Percentiles rank a stretch among this genome's conserved stretches.
Conservation (phyloP, 768 basidiomycete genomes). For the Trametes sanguinea region DNA sequence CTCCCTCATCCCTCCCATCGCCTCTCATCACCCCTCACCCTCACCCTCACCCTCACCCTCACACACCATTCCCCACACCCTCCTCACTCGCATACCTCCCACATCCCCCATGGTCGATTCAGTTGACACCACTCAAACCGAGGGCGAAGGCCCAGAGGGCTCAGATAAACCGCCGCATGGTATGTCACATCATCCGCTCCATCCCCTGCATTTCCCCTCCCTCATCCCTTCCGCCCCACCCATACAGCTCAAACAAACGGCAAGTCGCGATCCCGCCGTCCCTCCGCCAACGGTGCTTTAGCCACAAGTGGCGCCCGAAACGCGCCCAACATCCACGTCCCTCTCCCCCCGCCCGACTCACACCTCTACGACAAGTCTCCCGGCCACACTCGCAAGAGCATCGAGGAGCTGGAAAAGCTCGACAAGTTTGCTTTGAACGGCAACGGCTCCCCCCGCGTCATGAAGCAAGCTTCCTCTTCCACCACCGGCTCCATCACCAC, state of each 20-base stretch:
- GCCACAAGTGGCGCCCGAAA: slow-evolving; percentile 23
- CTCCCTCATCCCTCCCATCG: slow-evolving; percentile 18
- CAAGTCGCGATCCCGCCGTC: slow-evolving; percentile 19
- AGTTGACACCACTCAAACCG: slow-evolving; percentile 53
- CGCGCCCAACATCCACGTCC: slow-evolving; percentile 36
- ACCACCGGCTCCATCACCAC: slow-evolving; percentile 45
- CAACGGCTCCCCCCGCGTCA: slow-evolving; percentile 21
- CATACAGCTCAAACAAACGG: slow-evolving; percentile 25
- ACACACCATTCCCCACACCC: slow-evolving; percentile 13
- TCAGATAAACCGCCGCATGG: slow-evolving; percentile 59
- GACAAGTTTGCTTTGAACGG: slow-evolving; percentile 22
- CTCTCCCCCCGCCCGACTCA: slow-evolving; percentile 55
- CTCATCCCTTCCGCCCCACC: slow-evolving; percentile 7
- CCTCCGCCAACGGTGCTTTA: slow-evolving; percentile 20
- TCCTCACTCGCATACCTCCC: slow-evolving; percentile 23
- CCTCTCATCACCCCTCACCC: slow-evolving; percentile 19
- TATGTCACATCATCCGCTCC: slow-evolving; percentile 8
- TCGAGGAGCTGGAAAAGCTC: slow-evolving; percentile 38
- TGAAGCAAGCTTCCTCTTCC: slow-evolving; percentile 34
- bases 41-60: not conserved
- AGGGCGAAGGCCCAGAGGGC: slow-evolving; percentile 58
- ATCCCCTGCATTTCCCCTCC: slow-evolving; percentile 1
- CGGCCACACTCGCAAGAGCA: slow-evolving; percentile 46
- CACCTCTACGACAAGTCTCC: slow-evolving; percentile 52
- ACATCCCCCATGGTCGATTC: slow-evolving; percentile 40